phyloP scores from a whole-genome alignment of 768 basidiomycete genomes.

The Leccinum sublutescens region DNA sequence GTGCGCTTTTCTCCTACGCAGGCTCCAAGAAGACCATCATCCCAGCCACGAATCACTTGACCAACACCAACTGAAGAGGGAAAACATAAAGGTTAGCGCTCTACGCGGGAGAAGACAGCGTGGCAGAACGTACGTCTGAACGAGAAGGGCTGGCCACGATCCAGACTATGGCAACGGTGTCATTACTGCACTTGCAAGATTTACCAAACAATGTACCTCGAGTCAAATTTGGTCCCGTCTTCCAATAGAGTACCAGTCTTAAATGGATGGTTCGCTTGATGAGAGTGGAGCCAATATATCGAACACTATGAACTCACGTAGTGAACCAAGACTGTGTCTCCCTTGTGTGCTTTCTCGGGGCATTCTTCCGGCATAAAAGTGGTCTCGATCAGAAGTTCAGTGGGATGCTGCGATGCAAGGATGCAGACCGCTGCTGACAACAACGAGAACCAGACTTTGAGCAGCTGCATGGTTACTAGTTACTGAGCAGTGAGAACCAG shows the following conservation, averaged over 20 bases:
- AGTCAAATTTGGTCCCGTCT: slow-evolving; percentile 85
- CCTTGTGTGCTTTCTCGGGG: slow-evolving; percentile 49
- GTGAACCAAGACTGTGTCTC: slow-evolving; percentile 71
- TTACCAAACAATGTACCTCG: slow-evolving; percentile 50
- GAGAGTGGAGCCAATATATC: not conserved
- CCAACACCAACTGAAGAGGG: slow-evolving; percentile 60
- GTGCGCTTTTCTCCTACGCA: slow-evolving; percentile 86
- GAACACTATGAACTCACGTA: slow-evolving; percentile 52
- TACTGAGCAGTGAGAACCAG: not conserved
- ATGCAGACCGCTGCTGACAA: slow-evolving; percentile 48
- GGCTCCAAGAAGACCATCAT: slow-evolving; percentile 79
- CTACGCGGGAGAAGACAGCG: not conserved
- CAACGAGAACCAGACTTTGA: slow-evolving; percentile 45
- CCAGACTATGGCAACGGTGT: slow-evolving; percentile 42
- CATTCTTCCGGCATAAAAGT: slow-evolving; percentile 61
- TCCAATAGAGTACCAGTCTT: slow-evolving; percentile 73
- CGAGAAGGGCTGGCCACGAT: slow-evolving; percentile 73
- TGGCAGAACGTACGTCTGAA: slow-evolving; percentile 62
- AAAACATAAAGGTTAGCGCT: slow-evolving; percentile 2
- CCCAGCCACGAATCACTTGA: slow-evolving; percentile 86
- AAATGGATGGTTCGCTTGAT: not conserved
- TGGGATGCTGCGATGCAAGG: slow-evolving; percentile 48
- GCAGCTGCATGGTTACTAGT: slow-evolving; percentile 46
- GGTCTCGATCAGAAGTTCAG: slow-evolving; percentile 59
- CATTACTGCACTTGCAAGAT: not conserved